Base-by-base conservation (phyloP, 306 rosid species). In the Fragaria nilgerrensis region DNA sequence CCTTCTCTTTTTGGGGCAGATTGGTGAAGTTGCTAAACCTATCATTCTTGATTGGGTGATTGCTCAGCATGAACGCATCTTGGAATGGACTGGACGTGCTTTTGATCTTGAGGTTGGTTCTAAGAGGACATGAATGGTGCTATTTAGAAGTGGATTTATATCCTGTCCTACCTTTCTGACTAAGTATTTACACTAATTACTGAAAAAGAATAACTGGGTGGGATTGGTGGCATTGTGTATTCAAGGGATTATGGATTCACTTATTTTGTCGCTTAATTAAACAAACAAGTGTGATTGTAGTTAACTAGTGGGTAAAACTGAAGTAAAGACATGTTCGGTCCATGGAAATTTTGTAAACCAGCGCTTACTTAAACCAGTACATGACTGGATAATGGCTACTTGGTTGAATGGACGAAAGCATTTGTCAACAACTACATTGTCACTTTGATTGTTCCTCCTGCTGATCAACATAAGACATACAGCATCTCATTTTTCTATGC, bases 11-110 rank as follows among this genome's bases (percentile, higher is more conserved):
- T 58, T 73, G 78, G 61, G 19, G 83, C 86, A 88, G 91, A 88
- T 88, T 71, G 86, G 80, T 36, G 87, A 85, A 79, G 83, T 88
- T 81, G 79, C 86, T 34, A 88, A 88, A 76, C 87, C 89, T 58
- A 75, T 85, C 63, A 81, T 85, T 81, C 87, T 88, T 74, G 89
- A 88, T 74, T 88, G 91, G 91, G 83, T 88, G 84, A 85, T 88
- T 78, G 87, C 87, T 81, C 89, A 79, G 82, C 82, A 73, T 82
- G 77, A 75, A 71, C 83, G 79, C 63, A 74, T 77, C 70, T 62
- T 86, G 83, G 89, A 88, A 75, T 88, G 91, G 91, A 88, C 88
- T 58, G 89, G 86, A 56, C 85, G 88, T 6, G 87, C 82, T 14
- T 81, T 85, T 84, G 82, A 85, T 85, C 70, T 85, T 65, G 91